These are phyloP conservation scores for Backusella luteola DNA, from an alignment of 192 early-diverging fungal species.

Conservation along the genomic window DNA sequence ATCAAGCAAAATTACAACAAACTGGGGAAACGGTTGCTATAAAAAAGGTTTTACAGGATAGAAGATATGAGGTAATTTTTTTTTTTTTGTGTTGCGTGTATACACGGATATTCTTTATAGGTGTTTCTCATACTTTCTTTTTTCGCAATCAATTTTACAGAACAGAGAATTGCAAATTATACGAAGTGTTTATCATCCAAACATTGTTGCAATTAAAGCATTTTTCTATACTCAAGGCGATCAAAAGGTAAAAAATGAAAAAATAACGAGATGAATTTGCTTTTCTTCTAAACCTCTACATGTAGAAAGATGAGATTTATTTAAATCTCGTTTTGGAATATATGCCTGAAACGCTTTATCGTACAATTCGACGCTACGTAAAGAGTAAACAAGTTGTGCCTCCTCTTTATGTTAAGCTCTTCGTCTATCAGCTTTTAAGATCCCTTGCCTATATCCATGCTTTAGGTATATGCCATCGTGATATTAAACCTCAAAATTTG, in stretches of 20 bases:
- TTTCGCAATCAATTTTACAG: slow-evolving; percentile 30
- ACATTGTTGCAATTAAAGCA: slow-evolving; percentile 86
- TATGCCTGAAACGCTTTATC: slow-evolving; percentile 95
- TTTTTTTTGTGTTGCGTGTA: background rate
- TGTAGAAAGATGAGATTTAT: slow-evolving; percentile 88
- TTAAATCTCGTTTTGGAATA: slow-evolving; percentile 95
- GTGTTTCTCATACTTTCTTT: background rate
- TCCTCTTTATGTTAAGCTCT: slow-evolving; percentile 90
- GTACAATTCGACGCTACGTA: slow-evolving; percentile 85
- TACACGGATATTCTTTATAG: background rate
- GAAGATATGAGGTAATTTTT: slow-evolving; percentile 92
- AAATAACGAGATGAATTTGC: background rate
- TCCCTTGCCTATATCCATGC: slow-evolving; percentile 98
- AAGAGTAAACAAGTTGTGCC: slow-evolving; percentile 94
- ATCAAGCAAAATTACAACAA: slow-evolving; percentile 86
- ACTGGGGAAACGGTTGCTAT: slow-evolving; percentile 81
- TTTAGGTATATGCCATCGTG: slow-evolving; percentile 96
- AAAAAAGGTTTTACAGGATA: slow-evolving; percentile 97
- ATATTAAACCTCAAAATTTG: slow-evolving; percentile 99
- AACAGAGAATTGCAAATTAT: slow-evolving; percentile 90
- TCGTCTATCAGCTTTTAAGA: slow-evolving; percentile 97
- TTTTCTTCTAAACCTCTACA: background rate
- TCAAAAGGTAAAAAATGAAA: slow-evolving; percentile 43
- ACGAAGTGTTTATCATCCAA: slow-evolving; percentile 85
- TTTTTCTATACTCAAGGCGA: slow-evolving; percentile 96